These are phyloP conservation scores for Eucalyptus marginata DNA, from an alignment of 345 rosid genomes.

Conservation along the genomic window DNA sequence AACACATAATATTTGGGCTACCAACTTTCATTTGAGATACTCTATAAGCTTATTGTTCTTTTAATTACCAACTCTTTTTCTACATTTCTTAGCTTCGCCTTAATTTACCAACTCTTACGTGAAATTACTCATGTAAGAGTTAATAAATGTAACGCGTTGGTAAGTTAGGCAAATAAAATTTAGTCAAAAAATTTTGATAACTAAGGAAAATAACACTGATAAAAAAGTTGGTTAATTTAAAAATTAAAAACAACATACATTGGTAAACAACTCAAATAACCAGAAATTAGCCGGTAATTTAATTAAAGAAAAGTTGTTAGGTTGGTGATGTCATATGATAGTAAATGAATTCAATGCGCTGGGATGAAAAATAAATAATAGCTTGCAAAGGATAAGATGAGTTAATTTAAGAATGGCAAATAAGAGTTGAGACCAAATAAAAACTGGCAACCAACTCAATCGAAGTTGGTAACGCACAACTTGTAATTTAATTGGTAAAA, in stretches of 20 bases:
- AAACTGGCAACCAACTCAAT: neutral
- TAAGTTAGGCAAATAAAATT: neutral
- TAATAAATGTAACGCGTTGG: neutral
- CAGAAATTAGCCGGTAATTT: neutral
- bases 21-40: neutral
- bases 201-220: neutral
- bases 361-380: neutral
- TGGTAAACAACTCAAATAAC: neutral
- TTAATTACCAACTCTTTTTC: neutral
- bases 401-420: neutral
- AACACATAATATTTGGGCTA: neutral
- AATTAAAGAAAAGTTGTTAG: neutral
- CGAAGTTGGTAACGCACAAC: neutral
- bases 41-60: neutral
- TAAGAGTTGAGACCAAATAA: neutral
- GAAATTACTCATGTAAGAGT: neutral
- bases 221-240: neutral
- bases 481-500: neutral
- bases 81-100: neutral
- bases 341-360: neutral
- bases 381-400: neutral
- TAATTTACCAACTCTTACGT: neutral
- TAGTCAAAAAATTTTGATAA: neutral
- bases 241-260: neutral
- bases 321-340: neutral